Evolutionary conservation across 2,329 filamentous ascomycete species (phyloP).

Genomic region (Grosmannia clavigera): DNA sequence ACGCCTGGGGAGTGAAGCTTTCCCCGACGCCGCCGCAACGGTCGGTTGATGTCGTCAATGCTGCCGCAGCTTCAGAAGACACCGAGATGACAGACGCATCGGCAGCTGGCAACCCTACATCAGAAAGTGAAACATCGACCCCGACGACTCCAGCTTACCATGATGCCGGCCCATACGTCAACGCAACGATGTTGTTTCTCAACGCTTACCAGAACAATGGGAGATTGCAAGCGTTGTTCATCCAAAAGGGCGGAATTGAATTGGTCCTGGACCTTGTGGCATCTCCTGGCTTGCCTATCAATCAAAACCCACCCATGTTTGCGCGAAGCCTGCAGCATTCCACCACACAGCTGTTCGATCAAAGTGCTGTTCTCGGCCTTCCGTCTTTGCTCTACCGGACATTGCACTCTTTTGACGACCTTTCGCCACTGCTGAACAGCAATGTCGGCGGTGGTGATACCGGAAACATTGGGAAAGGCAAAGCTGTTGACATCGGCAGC

Average conservation of each 20-base stretch:
- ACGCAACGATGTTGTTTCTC: conserved; percentile 66
- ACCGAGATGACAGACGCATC: conserved; percentile 52
- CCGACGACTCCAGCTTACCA: conserved; percentile 12
- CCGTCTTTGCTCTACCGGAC: conserved; percentile 69
- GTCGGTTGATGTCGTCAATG: conserved; percentile 21
- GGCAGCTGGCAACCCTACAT: not conserved
- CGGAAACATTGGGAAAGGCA: not conserved
- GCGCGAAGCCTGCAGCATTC: conserved; percentile 62
- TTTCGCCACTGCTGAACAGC: conserved; percentile 49
- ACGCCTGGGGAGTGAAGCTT: conserved; percentile 69
- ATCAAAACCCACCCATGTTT: conserved; percentile 54
- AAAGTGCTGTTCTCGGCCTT: conserved; percentile 66
- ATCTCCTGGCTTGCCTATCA: conserved; percentile 65
- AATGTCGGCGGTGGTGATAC: not conserved
- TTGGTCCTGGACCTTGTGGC: conserved; percentile 73
- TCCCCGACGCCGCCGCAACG: conserved; percentile 42
- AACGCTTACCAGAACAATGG: conserved; percentile 61
- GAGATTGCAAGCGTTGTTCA: conserved; percentile 59
- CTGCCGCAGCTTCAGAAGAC: conserved; percentile 29
- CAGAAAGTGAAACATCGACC: not conserved
- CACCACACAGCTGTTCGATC: conserved; percentile 66
- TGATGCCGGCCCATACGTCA: conserved; percentile 56
- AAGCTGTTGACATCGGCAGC: not conserved
- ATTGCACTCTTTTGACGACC: conserved; percentile 52
- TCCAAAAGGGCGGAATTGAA: conserved; percentile 70